Evolutionary conservation across 2,329 filamentous ascomycete species (phyloP).

Genomic region (Penicillium palitans): DNA sequence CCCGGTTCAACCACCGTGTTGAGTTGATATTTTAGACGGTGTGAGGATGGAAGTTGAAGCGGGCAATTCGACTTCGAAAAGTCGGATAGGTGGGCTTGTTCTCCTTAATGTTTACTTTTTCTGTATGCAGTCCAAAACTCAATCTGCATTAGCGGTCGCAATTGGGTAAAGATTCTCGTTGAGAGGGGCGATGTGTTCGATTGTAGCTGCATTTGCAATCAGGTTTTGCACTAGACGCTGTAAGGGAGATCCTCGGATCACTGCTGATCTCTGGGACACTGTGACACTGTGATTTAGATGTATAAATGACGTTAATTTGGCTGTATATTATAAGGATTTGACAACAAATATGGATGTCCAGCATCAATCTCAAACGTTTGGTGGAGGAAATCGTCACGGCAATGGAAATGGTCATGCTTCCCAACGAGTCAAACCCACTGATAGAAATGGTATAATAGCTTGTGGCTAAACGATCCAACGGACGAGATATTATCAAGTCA

Average conservation of each 20-base stretch:
- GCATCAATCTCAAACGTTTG: neutral
- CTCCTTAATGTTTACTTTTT: neutral
- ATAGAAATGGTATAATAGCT: neutral
- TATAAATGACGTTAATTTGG: neutral
- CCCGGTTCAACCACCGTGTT: neutral
- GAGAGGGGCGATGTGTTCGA: neutral
- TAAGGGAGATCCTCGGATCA: slow-evolving; percentile 2
- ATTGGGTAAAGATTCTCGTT: slow-evolving; percentile 1
- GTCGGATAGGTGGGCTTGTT: neutral
- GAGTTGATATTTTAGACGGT: neutral
- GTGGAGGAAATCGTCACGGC: neutral
- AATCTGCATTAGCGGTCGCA: neutral
- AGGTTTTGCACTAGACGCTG: neutral
- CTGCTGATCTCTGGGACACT: neutral
- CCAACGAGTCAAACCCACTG: neutral
- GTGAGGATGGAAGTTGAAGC: neutral
- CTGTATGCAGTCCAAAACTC: neutral
- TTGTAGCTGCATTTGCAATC: slow-evolving; percentile 4
- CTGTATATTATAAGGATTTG: neutral
- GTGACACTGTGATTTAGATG: neutral
- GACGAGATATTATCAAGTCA: neutral
- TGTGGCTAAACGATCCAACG: too few relatives aligned
- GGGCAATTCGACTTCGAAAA: neutral
- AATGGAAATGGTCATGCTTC: neutral
- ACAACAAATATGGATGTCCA: neutral